Evolutionary conservation across 2,329 filamentous ascomycete species (phyloP).

Genomic region (Penicillium frequentans): DNA sequence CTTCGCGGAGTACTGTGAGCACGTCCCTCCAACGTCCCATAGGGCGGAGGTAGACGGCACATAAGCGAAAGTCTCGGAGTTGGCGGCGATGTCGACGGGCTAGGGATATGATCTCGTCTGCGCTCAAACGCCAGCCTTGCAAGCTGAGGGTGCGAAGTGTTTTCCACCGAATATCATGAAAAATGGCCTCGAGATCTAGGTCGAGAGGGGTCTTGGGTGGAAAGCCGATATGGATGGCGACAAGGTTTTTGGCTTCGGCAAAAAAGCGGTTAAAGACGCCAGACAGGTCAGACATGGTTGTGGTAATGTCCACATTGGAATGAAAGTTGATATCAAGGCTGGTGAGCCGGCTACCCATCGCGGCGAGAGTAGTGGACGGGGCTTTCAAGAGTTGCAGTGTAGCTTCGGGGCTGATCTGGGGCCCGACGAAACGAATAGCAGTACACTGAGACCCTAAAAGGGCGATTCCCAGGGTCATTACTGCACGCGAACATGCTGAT

Average conservation of each 20-base stretch:
- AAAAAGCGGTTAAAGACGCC: conserved; percentile 60
- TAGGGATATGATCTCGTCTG: conserved; percentile 61
- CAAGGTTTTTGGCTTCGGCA: conserved; percentile 58
- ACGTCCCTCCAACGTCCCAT: conserved; percentile 63
- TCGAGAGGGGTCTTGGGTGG: conserved; percentile 57
- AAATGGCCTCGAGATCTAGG: conserved; percentile 60
- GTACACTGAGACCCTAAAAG: conserved; percentile 57
- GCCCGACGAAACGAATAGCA: conserved; percentile 61
- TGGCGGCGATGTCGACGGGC: conserved; percentile 56
- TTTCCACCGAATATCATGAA: conserved; percentile 63
- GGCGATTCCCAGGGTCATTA: conserved; percentile 59
- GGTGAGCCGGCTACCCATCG: conserved; percentile 57
- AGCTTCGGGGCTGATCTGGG: conserved; percentile 62
- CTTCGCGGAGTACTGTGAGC: conserved; percentile 55
- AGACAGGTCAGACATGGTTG: conserved; percentile 59
- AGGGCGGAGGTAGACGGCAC: conserved; percentile 61
- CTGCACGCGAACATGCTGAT: conserved; percentile 61
- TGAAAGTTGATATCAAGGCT: conserved; percentile 66
- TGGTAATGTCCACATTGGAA: conserved; percentile 56
- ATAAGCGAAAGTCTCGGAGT: conserved; percentile 59
- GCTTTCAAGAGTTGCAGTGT: conserved; percentile 52
- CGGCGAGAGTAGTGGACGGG: conserved; percentile 49
- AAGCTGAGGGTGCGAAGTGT: conserved; percentile 64
- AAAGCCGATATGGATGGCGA: conserved; percentile 65
- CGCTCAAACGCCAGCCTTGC: conserved; percentile 62